Conservation (phyloP, 106 monocot species). For the Apostasia ramifera region DNA sequence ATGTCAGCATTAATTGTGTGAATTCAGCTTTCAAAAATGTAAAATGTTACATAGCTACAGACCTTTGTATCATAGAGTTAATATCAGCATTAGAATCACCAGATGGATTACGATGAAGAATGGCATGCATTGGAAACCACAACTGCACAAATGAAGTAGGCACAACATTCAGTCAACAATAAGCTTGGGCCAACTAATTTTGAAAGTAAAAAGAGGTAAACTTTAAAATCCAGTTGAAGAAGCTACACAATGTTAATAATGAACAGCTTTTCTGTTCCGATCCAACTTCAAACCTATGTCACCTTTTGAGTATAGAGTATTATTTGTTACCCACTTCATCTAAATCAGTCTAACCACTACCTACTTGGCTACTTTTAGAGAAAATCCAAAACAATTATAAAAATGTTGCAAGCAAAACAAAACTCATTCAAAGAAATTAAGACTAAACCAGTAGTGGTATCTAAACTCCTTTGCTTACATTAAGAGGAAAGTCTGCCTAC, state of each 20-base stretch:
- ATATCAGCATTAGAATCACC: slow-evolving; percentile 20
- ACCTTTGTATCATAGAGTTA: slow-evolving; percentile 47
- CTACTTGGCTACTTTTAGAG: too few relatives aligned
- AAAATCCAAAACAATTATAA: too few relatives aligned
- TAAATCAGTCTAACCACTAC: too few relatives aligned
- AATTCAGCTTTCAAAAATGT: background rate
- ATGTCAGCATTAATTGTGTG: slow-evolving; percentile 3
- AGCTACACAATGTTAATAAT: background rate
- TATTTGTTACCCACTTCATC: too few relatives aligned
- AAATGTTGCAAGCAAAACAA: too few relatives aligned
- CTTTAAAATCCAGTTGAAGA: background rate
- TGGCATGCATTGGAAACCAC: slow-evolving; percentile 76
- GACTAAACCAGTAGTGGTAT: too few relatives aligned
- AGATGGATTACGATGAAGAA: slow-evolving; percentile 48
- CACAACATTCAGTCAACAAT: slow-evolving; percentile 2
- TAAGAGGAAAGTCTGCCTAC: too few relatives aligned
- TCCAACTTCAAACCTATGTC: too few relatives aligned
- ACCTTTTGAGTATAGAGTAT: too few relatives aligned
- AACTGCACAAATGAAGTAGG: slow-evolving; percentile 35
- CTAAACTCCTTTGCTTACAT: too few relatives aligned
- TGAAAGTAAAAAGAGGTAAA: background rate
- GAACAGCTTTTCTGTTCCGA: background rate
- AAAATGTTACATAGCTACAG: background rate
- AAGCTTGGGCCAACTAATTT: background rate
- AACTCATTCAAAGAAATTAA: too few relatives aligned